A percentile compares a stretch with the other conserved stretches of the same genome.
These are phyloP conservation scores for Leucosporidium creatinivorum DNA, from an alignment of 768 basidiomycete genomes.

Conservation along the genomic window DNA sequence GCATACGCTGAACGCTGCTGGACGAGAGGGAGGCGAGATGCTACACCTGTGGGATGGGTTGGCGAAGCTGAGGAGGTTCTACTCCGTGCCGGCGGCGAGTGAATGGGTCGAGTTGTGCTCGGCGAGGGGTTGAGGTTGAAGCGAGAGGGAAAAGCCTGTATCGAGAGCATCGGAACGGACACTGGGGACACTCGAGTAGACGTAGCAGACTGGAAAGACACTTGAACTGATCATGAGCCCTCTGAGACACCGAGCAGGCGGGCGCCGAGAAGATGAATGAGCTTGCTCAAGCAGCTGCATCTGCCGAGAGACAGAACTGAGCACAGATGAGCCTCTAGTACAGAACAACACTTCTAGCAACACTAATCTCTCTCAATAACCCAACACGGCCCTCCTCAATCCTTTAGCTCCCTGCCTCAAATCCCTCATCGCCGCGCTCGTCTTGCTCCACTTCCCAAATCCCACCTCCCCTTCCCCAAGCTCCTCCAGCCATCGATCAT, in stretches of 20 bases:
- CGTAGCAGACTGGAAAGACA: too few relatives aligned
- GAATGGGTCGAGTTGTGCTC: conserved; percentile 23
- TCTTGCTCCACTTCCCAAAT: conserved; percentile 3
- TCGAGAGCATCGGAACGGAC: too few relatives aligned
- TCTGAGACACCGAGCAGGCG: too few relatives aligned
- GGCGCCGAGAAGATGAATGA: too few relatives aligned
- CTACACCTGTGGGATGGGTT: conserved; percentile 4
- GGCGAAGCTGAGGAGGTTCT: neutral
- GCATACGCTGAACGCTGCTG: neutral
- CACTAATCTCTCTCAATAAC: conserved; percentile 8
- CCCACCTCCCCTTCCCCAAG: conserved; percentile 14
- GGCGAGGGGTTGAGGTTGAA: too few relatives aligned
- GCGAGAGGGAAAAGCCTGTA: too few relatives aligned
- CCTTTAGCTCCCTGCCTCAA: conserved; percentile 22
- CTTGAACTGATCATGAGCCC: too few relatives aligned
- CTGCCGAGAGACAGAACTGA: too few relatives aligned
- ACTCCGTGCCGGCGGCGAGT: conserved; percentile 11
- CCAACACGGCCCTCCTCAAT: conserved; percentile 21
- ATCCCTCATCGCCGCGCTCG: conserved; percentile 18
- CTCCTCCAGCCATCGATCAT: conserved; percentile 19
- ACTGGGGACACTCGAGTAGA: too few relatives aligned
- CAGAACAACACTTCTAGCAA: too few relatives aligned
- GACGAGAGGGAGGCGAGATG: neutral
- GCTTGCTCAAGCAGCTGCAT: too few relatives aligned
- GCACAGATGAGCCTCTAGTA: too few relatives aligned